Base-by-base conservation (phyloP, 1,284 basidiomycete species). In the Ganoderma lingzhi region DNA sequence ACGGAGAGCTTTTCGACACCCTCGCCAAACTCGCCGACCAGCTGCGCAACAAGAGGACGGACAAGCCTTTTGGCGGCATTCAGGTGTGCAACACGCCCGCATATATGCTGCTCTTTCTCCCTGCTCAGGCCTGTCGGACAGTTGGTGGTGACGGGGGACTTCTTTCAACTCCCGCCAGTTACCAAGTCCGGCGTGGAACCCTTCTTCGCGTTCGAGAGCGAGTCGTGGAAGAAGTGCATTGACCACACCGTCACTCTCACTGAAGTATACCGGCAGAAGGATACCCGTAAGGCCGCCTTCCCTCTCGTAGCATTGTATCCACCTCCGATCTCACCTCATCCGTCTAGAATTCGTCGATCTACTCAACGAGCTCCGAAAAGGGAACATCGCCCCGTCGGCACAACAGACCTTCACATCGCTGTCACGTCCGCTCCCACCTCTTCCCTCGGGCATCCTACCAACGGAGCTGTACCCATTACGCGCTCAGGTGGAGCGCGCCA, bases 81-180 rank as follows among this genome's bases (percentile, higher is more conserved):
- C 96, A 97, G 85, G 94, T 94, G 51, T 32, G 81, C 37, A 15
- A 6, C 65, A 19, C 6, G 12, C 35, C n/a, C n/a, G 12, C 51
- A 45, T 23, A 42, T 37, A 23, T 41, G 28, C 8, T 63, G 5
- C 6, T 5, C 3, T 41, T 45, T 10, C 19, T 28, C 0, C 19
- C 6, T 3, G 14, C 60, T 48, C 45, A 28, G 42, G 35, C 39
- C 37, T 6, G 44, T 61, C 23, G 14, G 14, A 28, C 66, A 92
- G 91, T 83, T 99, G 70, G 89, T 97, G 71, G 86, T 98, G 15
- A 97, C 96, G 0, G 97, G 97, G 30, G 97, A 99, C 79, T 99
- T 99, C 82, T 98, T 96, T 82, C 97, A 99, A 80, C 85, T 99
- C 6, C 98, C 98, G 1, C 97, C 98, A 0, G 96, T 99, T 14